Evolutionary conservation across 169 alveolate genomes (phyloP).

Genomic region (Eimeria mitis): DNA sequence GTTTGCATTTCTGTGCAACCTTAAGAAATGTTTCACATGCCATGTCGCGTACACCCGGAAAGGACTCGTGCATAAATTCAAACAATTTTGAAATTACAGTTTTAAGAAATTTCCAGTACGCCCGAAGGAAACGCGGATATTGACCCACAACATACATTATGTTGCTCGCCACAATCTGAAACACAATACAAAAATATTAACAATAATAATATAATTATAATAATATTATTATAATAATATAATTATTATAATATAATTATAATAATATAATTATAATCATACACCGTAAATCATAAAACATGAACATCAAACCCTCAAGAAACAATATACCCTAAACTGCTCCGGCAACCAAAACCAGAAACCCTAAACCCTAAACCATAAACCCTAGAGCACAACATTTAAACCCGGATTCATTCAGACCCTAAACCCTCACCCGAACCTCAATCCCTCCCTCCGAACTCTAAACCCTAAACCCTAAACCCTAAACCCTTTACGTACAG

Average conservation of each 20-base stretch:
- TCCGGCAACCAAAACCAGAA: background rate
- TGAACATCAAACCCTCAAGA: conserved; percentile 4
- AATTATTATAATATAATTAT: too few species aligned
- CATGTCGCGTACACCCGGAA: conserved; percentile 99
- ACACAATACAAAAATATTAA: too few species aligned
- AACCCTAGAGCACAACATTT: too few species aligned
- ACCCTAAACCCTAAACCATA: background rate
- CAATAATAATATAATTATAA: too few species aligned
- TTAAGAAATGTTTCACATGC: conserved; percentile 98
- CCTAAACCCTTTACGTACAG: conserved; percentile 87
- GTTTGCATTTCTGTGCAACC: conserved; percentile 95
- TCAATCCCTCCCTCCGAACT: conserved; percentile 42
- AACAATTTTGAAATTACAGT: conserved; percentile 99
- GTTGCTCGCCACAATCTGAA: conserved; percentile 85
- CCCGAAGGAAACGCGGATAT: conserved; percentile 97
- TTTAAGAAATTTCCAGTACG: conserved; percentile 98
- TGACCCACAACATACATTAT: conserved; percentile 99
- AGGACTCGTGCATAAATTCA: conserved; percentile 99
- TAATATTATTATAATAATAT: too few species aligned
- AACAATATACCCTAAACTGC: background rate
- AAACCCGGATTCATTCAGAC: too few species aligned
- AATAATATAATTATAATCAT: too few species aligned
- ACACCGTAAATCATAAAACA: background rate
- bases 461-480: conserved; percentile 11
- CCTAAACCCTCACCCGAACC: conserved; percentile 16